Evolutionary conservation across 1,139 yeast genomes (phyloP), one percentile per base, ranked within the genome.

Genomic region (Yamadazyma siamensis): DNA sequence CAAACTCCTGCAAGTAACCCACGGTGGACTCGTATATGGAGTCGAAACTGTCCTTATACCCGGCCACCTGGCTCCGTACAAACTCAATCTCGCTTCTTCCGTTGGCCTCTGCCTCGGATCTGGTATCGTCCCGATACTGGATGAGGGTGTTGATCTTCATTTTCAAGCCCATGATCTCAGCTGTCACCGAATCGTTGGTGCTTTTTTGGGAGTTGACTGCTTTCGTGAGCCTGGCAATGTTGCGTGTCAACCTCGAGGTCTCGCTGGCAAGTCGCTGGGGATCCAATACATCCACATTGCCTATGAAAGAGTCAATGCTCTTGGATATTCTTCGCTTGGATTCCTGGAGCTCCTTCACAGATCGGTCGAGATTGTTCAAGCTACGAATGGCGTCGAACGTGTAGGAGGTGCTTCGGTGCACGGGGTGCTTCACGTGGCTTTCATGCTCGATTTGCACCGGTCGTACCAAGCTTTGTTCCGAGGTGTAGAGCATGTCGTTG

Each of bases 371-470:
- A 30, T 54, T 60, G 32, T 49, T 53, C 8, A 66, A 34, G 1
- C 64, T 50, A 26, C 74, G 48, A 5, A 65, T 53, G 8, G 56
- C 42, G 36, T 67, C 72, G 34, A 60, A 59, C 3, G 60, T 41
- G 37, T 66, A 65, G 3, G 69, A 61, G 2, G 33, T 29, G 3
- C 34, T 27, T 26, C 26, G 34, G 25, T 38, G 41, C 3, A 4
- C 8, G n/a, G 22, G 23, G 15, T 16, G 25, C 15, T 24, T 27
- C 10, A 23, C 11, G 13, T 20, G 27, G 6, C 11, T 19, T n/a
- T 20, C 24, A n/a, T n/a, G n/a, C n/a, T n/a, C n/a, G n/a, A n/a
- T n/a, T n/a, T n/a, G n/a, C n/a, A n/a, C n/a, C n/a, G n/a, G n/a
- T n/a, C n/a, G n/a, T n/a, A n/a, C n/a, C n/a, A n/a, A n/a, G 4